phyloP scores from a whole-genome alignment of 78 protist genomes.

The Dictyostelium discoideum region dicty_2.7 NC_007090.3:3838501-3839000 shows the following conservation, averaged over 20 bases:
- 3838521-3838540: not conserved
- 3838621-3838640: not conserved
- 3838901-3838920: not conserved
- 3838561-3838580: not conserved
- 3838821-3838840: not conserved
- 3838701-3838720: not conserved
- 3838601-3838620: not conserved
- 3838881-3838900: not conserved
- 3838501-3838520: not conserved
- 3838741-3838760: not conserved
- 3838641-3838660: not conserved
- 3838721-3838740: conserved; percentile 4
- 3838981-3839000: not conserved
- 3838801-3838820: not conserved
- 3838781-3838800: not conserved
- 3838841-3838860: not conserved
- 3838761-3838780: conserved; percentile 35
- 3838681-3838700: not conserved
- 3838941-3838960: not conserved
- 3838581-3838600: not conserved
- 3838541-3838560: not conserved
- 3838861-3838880: not conserved
- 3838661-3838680: not conserved
- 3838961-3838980: not conserved
- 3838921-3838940: not conserved